Evolutionary conservation across 352 stramenopile species (phyloP).

Genomic region (Pythium volutum): DNA sequence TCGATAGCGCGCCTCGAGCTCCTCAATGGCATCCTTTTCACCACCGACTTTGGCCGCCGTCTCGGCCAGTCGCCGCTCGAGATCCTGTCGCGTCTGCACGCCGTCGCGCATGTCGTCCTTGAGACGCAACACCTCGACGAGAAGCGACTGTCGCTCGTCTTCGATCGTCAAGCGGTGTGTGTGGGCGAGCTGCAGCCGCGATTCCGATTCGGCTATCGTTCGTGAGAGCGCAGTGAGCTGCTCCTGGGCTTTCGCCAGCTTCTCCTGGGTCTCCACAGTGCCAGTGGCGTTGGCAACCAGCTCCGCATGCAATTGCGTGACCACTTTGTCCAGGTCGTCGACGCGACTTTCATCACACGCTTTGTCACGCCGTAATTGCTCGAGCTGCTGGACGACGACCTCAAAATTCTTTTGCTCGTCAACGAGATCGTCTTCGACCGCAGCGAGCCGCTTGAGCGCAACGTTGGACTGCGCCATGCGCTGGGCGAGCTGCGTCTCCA

Average conservation of each 20-base stretch:
- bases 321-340: background rate
- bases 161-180: constrained; percentile 7
- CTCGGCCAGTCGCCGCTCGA: constrained; percentile 23
- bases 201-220: background rate
- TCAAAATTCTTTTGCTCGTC: constrained; percentile 73
- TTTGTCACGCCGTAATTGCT: constrained; percentile 39
- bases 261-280: background rate
- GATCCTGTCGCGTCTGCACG: constrained; percentile 29
- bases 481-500: constrained; percentile 9
- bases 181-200: background rate
- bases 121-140: constrained; percentile 47
- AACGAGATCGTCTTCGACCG: constrained; percentile 59
- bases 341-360: constrained; percentile 9
- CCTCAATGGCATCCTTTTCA: constrained; percentile 51
- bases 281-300: background rate
- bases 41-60: constrained; percentile 37
- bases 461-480: constrained; percentile 32
- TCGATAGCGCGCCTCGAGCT: constrained; percentile 47
- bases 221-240: background rate
- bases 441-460: constrained; percentile 50
- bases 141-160: constrained; percentile 40
- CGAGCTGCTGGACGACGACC: constrained; percentile 57
- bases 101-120: constrained; percentile 40
- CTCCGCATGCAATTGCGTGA: background rate
- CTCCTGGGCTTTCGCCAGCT: background rate